Evolutionary conservation across 2,329 filamentous ascomycete genomes (phyloP), one percentile per base, ranked within the genome.

Genomic region (Colletotrichum navitas): DNA sequence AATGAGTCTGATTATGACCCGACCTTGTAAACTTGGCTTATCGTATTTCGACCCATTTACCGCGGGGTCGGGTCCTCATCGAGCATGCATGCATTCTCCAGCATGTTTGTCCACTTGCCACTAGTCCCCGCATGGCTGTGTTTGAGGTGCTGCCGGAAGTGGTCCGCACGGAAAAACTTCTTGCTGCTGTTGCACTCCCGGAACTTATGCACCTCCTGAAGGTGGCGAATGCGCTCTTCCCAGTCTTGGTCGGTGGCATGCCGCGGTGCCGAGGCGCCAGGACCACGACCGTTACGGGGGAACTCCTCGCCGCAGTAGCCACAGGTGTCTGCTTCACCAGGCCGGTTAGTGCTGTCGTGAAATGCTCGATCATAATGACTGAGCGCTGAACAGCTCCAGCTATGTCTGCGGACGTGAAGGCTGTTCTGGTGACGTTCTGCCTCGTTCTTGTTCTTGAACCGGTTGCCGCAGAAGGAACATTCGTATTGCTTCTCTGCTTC

Each of bases 381-480:
- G 34, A 99, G 89, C 0, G 95, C 94, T 41, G 94, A 95, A 81
- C 96, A 99, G 14, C 95, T 98, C 96, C 96, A 99, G 60, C 95
- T 98, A 83, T 98, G 94, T 32, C 93, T 91, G 43, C 95, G 91
- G 11, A 98, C 88, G 81, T 98, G 95, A 14, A 98, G 89, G 18
- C 95, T 97, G 78, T 98, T 98, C 78, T 97, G 95, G 80, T 98
- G 95, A 41, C 96, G 90, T 81, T 98, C 95, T 2, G 95, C 95
- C 83, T 98, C 96, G 77, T 98, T 98, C 83, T 98, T 98, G 84
- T 98, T 98, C 83, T 98, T 98, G 86, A 98, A 98, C 14, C 95
- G 91, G 80, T 98, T 98, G 52, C 93, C 93, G 81, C 95, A 98
- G 80, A 94, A 98, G 36, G 90, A 88, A 81, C 95, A 98, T 74